Base-by-base conservation (phyloP, 306 rosid genomes). In the Citrullus amarus region DNA sequence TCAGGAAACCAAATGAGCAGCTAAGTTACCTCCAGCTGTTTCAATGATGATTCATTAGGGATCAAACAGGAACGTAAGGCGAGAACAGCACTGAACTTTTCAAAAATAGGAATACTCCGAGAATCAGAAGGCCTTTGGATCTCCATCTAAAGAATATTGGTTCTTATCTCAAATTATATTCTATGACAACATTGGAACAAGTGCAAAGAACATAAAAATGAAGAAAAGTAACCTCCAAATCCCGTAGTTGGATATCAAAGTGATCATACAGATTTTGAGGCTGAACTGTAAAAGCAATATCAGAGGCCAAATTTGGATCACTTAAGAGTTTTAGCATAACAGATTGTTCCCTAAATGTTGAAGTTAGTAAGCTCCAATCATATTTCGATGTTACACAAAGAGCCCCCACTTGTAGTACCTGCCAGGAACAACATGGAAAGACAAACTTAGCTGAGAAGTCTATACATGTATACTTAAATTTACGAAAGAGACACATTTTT, bases 11-110 rank as follows among this genome's bases (percentile, higher is more conserved):
- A 17, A 38, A 20, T 20, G 17, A 28, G 28, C 30, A 39, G 17
- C 41, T 15, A 46, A 6, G 76, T 68, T 86, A 92, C 98, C 98
- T 95, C 92, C 80, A 95, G 82, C 84, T 87, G 93, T 83, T 88
- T 91, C 83, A 81, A 78, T 77, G 85, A 81, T 73, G 96, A 84
- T 83, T 92, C 93, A 62, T 92, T 89, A 13, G 88, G 84, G 79
- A 95, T 87, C 82, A 87, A 53, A 80, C 91, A 92, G 81, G 76
- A 78, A 59, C 88, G 88, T 65, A 92, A 67, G 74, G 86, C 82
- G 32, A 87, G 72, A 36, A 97, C 86, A 82, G 87, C 81, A 76
- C 78, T 60, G 75, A 86, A 86, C 79, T 91, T 88, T 84, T 92
- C 91, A 32, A 91, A 75, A 70, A 94, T 54, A 78, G 89, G 70